These are phyloP conservation scores for Fusarium marasasianum DNA, from an alignment of 2,329 filamentous ascomycete genomes.

Conservation along the genomic window DNA sequence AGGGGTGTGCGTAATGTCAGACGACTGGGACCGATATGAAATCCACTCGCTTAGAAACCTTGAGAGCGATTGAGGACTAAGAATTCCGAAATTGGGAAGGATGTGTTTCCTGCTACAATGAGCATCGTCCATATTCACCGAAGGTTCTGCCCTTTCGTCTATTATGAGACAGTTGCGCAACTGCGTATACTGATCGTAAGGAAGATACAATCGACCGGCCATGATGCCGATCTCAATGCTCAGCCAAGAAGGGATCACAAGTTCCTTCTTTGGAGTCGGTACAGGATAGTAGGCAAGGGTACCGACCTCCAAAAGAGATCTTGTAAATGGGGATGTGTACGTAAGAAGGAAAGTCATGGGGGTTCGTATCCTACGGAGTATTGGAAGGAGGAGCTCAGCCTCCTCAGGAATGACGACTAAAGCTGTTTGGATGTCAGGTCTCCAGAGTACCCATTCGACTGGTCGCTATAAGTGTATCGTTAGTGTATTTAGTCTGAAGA, in stretches of 20 bases:
- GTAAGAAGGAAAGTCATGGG: background rate
- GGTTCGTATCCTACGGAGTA: background rate
- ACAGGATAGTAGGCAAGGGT: background rate
- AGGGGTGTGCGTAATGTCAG: background rate
- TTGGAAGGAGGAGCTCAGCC: slow-evolving; percentile 1
- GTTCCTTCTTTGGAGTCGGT: background rate
- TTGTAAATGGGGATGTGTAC: background rate
- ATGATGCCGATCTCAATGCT: background rate
- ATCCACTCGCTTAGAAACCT: background rate
- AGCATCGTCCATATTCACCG: accelerated
- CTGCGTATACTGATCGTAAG: background rate
- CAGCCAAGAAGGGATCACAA: background rate
- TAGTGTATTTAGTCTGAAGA: background rate
- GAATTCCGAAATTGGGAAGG: background rate
- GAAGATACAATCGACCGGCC: background rate
- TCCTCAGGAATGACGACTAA: background rate
- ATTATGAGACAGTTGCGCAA: background rate
- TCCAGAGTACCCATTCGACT: slow-evolving; percentile 1
- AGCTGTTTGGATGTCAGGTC: background rate
- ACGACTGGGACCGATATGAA: background rate
- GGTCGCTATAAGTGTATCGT: background rate
- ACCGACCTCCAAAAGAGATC: background rate
- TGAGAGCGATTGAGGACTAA: background rate
- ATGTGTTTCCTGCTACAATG: background rate
- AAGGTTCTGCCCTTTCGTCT: too few relatives aligned